Percentiles rank a stretch among this genome's conserved stretches.
Conservation (phyloP, 139 green algal genomes). For the Picochlorum sp. region DNA sequence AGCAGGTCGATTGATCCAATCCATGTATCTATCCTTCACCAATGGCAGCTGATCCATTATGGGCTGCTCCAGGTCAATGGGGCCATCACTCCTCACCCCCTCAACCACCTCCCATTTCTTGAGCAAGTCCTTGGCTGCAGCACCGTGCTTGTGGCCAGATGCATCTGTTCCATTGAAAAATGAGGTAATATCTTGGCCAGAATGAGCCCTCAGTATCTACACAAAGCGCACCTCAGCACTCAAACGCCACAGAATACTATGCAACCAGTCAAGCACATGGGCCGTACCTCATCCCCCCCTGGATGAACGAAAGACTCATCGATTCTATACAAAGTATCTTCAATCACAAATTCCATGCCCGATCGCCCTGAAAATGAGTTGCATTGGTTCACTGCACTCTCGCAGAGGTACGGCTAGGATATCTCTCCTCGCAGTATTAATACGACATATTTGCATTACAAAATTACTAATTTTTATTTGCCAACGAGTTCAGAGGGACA, state of each 20-base stretch:
- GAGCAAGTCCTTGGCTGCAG: not conserved
- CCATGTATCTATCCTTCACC: slow-evolving; percentile 43
- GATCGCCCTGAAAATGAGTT: not conserved
- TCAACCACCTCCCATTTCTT: not conserved
- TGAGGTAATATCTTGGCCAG: slow-evolving; percentile 8
- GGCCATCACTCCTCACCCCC: not conserved
- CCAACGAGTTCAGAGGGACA: slow-evolving; percentile 26
- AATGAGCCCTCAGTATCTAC: slow-evolving; percentile 2
- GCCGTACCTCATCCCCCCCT: slow-evolving; percentile 14
- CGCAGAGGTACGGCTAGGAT: not conserved
- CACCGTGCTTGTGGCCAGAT: slow-evolving; percentile 10
- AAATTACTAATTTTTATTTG: not conserved
- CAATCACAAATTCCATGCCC: not conserved
- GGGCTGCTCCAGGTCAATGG: slow-evolving; percentile 11
- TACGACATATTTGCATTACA: not conserved
- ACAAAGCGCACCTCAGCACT: not conserved
- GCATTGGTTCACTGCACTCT: not conserved
- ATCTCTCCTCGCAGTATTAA: no score
- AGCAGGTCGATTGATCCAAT: slow-evolving; percentile 72
- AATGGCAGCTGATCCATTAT: slow-evolving; percentile 14
- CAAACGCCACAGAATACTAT: slow-evolving; percentile 2
- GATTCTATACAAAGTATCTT: slow-evolving; percentile 5
- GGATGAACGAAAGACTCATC: slow-evolving; percentile 16
- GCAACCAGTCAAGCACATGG: not conserved
- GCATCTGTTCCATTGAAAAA: slow-evolving; percentile 4